Evolutionary conservation across 176 grass and related monocot species (phyloP).

Genomic region (Zoysia japonica): DNA sequence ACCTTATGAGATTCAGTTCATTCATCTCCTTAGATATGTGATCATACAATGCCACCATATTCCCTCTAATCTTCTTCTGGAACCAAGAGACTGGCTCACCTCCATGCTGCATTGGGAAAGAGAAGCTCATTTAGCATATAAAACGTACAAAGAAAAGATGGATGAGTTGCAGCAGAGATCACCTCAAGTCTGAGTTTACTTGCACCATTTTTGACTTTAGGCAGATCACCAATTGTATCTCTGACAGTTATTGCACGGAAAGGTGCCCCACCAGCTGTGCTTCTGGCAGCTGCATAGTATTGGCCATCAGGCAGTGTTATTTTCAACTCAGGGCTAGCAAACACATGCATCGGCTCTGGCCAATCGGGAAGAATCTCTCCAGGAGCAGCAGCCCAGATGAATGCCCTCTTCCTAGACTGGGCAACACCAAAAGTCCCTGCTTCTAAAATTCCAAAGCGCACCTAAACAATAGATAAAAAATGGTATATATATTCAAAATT

Average conservation of each 20-base stretch:
- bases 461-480: slow-evolving; percentile 51
- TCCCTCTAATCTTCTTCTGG: slow-evolving; percentile 92
- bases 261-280: slow-evolving; percentile 82
- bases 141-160: slow-evolving; percentile 13
- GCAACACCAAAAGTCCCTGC: slow-evolving; percentile 90
- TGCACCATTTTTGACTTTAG: slow-evolving; percentile 72
- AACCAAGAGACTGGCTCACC: slow-evolving; percentile 79
- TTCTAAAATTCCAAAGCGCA: slow-evolving; percentile 95
- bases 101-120: slow-evolving; percentile 64
- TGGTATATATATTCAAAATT: slow-evolving; percentile 30
- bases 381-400: slow-evolving; percentile 95
- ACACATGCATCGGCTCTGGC: slow-evolving; percentile 94
- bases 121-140: slow-evolving; percentile 19
- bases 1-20: slow-evolving; percentile 93
- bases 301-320: slow-evolving; percentile 71
- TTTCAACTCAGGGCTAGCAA: slow-evolving; percentile 83
- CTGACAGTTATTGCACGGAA: slow-evolving; percentile 83
- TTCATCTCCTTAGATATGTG: slow-evolving; percentile 99
- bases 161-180: slow-evolving; percentile 15
- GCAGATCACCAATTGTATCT: slow-evolving; percentile 88
- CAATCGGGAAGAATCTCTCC: slow-evolving; percentile 87
- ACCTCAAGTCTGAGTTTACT: slow-evolving; percentile 75
- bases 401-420: slow-evolving; percentile 93
- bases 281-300: slow-evolving; percentile 70
- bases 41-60: slow-evolving; percentile 62